Percentiles rank a stretch among this genome's conserved stretches.
These are phyloP conservation scores for Diaporthe velutina DNA, from an alignment of 2,329 filamentous ascomycete genomes.

Conservation along the genomic window DNA sequence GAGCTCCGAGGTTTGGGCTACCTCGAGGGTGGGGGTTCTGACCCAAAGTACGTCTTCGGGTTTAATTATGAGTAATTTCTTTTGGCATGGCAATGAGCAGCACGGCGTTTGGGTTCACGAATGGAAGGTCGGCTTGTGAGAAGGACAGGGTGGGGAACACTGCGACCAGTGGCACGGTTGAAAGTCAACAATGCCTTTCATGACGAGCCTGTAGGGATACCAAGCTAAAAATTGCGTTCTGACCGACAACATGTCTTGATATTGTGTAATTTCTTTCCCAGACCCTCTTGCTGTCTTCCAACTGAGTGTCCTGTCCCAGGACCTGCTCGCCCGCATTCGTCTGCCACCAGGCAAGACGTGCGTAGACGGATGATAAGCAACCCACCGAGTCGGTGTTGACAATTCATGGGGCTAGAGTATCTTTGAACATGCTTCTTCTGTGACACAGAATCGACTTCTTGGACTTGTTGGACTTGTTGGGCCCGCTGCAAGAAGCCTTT, in stretches of 20 bases:
- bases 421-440: not conserved
- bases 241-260: not conserved
- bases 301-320: not conserved
- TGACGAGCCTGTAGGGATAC: not conserved
- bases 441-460: not conserved
- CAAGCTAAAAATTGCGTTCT: not conserved
- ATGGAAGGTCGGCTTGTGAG: not conserved
- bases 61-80: not conserved
- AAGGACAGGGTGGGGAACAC: not conserved
- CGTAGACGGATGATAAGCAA: not conserved
- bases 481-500: not conserved
- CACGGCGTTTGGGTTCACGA: conserved; percentile 27
- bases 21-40: not conserved
- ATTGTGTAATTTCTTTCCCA: not conserved
- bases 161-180: not conserved
- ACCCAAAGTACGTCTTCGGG: not conserved
- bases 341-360: not conserved
- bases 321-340: not conserved
- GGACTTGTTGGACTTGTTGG: not conserved
- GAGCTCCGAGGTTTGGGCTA: not conserved
- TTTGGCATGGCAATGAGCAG: conserved; percentile 13
- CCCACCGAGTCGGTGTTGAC: not conserved
- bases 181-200: not conserved
- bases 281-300: not conserved
- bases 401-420: not conserved